These are phyloP conservation scores for Nidularia pulvinata DNA, from an alignment of 768 basidiomycete genomes.

Conservation along the genomic window DNA sequence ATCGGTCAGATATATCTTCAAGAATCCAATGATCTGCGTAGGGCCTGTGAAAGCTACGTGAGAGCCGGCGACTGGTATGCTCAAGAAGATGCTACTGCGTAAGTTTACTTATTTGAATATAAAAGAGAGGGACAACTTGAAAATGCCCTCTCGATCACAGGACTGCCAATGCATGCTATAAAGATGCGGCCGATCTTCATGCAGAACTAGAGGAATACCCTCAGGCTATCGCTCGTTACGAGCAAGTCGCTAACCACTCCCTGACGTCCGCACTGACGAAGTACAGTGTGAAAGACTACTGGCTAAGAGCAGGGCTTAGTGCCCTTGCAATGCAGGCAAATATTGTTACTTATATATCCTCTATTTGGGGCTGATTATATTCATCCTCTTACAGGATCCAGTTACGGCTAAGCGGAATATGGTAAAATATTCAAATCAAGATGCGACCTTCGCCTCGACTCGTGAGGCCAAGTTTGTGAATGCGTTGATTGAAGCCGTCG, in stretches of 20 bases:
- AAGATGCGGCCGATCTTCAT: constrained; percentile 95
- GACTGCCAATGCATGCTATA: constrained; percentile 94
- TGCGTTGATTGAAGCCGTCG: constrained; percentile 73
- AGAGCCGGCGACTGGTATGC: constrained; percentile 96
- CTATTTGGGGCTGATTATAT: background rate
- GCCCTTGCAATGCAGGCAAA: constrained; percentile 85
- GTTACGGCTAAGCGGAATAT: constrained; percentile 84
- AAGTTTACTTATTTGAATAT: constrained; percentile 26
- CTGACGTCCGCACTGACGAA: constrained; percentile 86
- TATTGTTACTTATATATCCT: constrained; percentile 3
- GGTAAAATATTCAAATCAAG: constrained; percentile 75
- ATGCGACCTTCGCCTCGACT: constrained; percentile 83
- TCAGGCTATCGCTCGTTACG: constrained; percentile 85
- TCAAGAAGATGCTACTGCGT: constrained; percentile 98
- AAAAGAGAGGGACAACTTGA: too few species aligned
- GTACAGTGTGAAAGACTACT: constrained; percentile 98
- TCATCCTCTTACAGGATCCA: constrained; percentile 59
- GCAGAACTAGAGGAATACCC: constrained; percentile 87
- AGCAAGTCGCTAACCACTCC: constrained; percentile 86
- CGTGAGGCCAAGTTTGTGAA: constrained; percentile 91
- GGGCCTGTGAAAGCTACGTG: constrained; percentile 90
- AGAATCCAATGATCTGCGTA: constrained; percentile 74
- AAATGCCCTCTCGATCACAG: constrained; percentile 33
- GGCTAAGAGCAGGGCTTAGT: constrained; percentile 86
- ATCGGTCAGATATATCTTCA: constrained; percentile 94